Base-by-base conservation (phyloP, 2,329 filamentous ascomycete genomes). In the Fusarium hainanense region DNA sequence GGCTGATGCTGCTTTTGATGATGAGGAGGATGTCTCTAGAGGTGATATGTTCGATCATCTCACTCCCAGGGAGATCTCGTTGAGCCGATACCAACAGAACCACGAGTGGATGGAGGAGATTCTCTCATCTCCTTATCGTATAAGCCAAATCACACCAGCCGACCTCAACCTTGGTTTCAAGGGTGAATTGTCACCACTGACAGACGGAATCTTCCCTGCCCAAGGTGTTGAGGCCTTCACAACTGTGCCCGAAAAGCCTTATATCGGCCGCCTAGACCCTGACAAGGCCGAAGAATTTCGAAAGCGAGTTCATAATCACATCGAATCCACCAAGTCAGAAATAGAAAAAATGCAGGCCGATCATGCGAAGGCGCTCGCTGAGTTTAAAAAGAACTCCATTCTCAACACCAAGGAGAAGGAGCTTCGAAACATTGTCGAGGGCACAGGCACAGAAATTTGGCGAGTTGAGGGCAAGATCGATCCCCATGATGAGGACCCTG, bases 91-190 rank as follows among this genome's bases (percentile, higher is more conserved):
- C 79, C 91, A 91, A 77, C 94, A 98, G 77, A 97, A 99, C 75
- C 95, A 99, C 75, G 93, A 97, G 79, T 98, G 95, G 96, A 97
- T 99, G 93, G 96, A 98, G 77, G 95, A 99, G 80, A 90, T 99
- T 28, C 88, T 98, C 56, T 93, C 92, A 1, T 98, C 95, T 2
- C 93, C 94, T 0, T 98, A 97, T 77, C 87, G 92, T 25, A 92
- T 95, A 66, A 88, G 87, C 51, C 93, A 97, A 77, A 97, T 99
- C 61, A 89, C 91, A 11, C 94, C 95, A 1, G 89, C 94, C 4
- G 94, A 97, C 77, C 87, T 98, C 34, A 94, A 94, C 1, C 84
- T 98, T 12, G 96, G 96, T 6, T 86, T 92, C 52, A 92, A 90
- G 79, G 96, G 96, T 40, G 92, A 94, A 79, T 85, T 99, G 21